These are phyloP conservation scores for Hansenula lynferdii DNA, from an alignment of 1,139 yeast species.

Conservation along the genomic window DNA sequence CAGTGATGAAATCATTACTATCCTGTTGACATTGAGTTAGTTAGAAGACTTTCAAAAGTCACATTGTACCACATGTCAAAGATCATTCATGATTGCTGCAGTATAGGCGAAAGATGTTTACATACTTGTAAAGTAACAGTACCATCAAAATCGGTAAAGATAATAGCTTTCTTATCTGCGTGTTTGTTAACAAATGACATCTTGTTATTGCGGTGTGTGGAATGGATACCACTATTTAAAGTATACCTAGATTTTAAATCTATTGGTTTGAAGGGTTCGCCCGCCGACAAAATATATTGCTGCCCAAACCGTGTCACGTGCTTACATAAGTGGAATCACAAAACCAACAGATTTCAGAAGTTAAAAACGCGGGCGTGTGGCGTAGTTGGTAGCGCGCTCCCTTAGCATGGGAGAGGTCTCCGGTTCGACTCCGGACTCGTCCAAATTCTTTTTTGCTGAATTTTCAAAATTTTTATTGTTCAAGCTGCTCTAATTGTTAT, in stretches of 20 bases:
- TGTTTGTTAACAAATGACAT: slow-evolving; percentile 22
- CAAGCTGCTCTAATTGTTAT: no score
- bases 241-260: neutral
- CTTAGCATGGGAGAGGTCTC: slow-evolving; percentile 90
- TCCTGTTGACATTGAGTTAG: slow-evolving; percentile 41
- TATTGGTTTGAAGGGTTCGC: no score
- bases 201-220: neutral
- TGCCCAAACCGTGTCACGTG: neutral
- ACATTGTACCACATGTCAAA: no score
- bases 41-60: neutral
- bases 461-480: neutral
- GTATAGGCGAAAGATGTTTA: no score
- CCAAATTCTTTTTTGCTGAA: slow-evolving; percentile 34
- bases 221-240: neutral
- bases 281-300: neutral
- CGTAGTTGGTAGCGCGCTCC: slow-evolving; percentile 93
- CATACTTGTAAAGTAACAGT: slow-evolving; percentile 73
- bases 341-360: neutral
- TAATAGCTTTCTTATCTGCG: slow-evolving; percentile 52
- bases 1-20: slow-evolving; percentile 88
- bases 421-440: slow-evolving; percentile 91
- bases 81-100: no score
- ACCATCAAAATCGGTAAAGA: slow-evolving; percentile 97
- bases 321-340: no score
- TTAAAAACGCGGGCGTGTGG: slow-evolving; percentile 62